phyloP scores from a whole-genome alignment of 352 stramenopile species.

The Phytopythium montanum region DNA sequence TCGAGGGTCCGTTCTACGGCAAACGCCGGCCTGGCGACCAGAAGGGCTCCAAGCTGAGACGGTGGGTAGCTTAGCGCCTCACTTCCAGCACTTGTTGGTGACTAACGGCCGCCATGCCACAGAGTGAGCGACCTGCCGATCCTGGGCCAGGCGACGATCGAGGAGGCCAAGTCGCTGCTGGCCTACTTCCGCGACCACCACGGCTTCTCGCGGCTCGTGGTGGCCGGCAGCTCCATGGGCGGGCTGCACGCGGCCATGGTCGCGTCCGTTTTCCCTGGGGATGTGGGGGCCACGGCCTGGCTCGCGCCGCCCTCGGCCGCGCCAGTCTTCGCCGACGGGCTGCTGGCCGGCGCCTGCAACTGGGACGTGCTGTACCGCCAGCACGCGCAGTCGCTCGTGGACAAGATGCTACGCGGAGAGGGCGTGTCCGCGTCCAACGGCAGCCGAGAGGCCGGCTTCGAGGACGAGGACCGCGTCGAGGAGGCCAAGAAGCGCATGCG shows the following conservation, averaged over 20 bases:
- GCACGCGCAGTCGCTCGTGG: constrained; percentile 59
- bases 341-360: constrained; percentile 77
- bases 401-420: constrained; percentile 40
- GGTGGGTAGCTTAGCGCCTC: constrained; percentile 18
- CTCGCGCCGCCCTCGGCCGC: constrained; percentile 65
- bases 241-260: constrained; percentile 76
- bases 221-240: constrained; percentile 76
- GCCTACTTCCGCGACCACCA: constrained; percentile 48
- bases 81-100: no score
- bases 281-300: constrained; percentile 66
- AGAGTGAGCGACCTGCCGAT: constrained; percentile 75
- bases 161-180: constrained; percentile 79
- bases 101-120: constrained; percentile 3
- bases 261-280: constrained; percentile 60
- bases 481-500: constrained; percentile 77
- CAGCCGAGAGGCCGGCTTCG: constrained; percentile 14
- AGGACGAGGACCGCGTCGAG: constrained; percentile 47
- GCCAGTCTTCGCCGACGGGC: constrained; percentile 66
- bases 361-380: constrained; percentile 69
- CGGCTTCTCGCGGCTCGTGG: constrained; percentile 54
- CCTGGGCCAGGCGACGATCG: constrained; percentile 75
- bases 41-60: constrained; percentile 70
- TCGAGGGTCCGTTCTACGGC: constrained; percentile 81
- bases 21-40: constrained; percentile 57
- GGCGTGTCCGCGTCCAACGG: background rate